Evolutionary conservation across 805 yeast genomes (phyloP), one percentile per base, ranked within the genome.

Genomic region (Candida maesae): DNA sequence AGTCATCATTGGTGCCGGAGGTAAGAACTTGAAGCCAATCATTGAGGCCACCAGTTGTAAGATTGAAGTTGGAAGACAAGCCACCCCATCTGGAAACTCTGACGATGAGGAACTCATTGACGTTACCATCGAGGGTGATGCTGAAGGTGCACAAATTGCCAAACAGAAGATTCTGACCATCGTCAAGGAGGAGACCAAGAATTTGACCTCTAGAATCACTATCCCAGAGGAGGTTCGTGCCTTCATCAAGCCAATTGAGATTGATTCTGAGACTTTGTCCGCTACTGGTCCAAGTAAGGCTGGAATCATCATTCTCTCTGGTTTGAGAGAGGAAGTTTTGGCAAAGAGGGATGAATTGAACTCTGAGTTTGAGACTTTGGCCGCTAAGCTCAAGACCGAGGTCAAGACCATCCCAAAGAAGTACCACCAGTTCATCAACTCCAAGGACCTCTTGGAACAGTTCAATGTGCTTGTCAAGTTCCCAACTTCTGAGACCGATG

Each of bases 1-100:
- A 7, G 74, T 77, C 36, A 77, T 90, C 44, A 90, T 90, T 64
- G 98, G 98, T 44, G 74, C 90, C 33, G 85, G 82, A 60, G 98
- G 98, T 60, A 76, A 73, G 53, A 82, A 73, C 46, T 76, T 90
- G 64, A 85, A 79, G 61, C 90, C 93, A 44, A 85, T 90, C 49
- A 72, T 84, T 36, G 83, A 74, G 39, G 68, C 74, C 27, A 74
- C 85, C 36, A 81, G 78, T 36, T 80, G 80, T 39, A 84, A 73
- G 51, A 78, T 90, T 51, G 85, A 85, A 53, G 80, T 90, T 54
- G 83, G 79, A 37, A 67, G 61, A 38, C 56, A 58, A 14, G 62
- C 63, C 20, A 63, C 61, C 33, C 65, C 71, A 29, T 70, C 59
- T 27, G 76, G 70, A 41, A 81, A 74, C 24, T 87, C 81, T 48